Evolutionary conservation across 75 land plant species (phyloP).

Genomic region (Cupressus sempervirens): DNA sequence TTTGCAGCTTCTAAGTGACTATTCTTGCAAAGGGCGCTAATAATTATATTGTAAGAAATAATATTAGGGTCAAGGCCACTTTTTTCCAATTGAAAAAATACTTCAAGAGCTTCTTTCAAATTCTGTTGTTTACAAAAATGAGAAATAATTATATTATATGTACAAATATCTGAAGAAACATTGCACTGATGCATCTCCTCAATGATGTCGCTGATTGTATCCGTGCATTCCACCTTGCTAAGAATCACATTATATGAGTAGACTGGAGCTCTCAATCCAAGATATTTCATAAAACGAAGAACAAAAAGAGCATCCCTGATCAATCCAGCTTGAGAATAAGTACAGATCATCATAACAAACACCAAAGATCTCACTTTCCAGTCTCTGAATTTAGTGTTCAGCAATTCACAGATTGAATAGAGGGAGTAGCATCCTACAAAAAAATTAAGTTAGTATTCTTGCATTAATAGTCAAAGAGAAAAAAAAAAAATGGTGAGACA

Average conservation of each 20-base stretch:
- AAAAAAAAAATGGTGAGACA: neutral
- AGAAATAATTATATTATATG: neutral
- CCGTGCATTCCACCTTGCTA: neutral
- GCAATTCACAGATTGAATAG: slow-evolving; percentile 1
- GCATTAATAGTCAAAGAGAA: neutral
- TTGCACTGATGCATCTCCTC: neutral
- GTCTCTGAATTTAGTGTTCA: neutral
- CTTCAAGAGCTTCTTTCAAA: neutral
- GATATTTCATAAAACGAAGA: slow-evolving; percentile 2
- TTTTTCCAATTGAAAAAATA: neutral
- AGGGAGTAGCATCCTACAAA: slow-evolving; percentile 9
- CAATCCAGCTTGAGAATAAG: slow-evolving; percentile 7
- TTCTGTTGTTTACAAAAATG: slow-evolving; percentile 5
- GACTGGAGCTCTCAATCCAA: neutral
- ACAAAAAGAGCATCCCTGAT: slow-evolving; percentile 3
- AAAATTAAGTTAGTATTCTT: neutral
- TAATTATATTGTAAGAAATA: slow-evolving; percentile 7
- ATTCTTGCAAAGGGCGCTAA: neutral
- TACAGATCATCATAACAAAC: neutral
- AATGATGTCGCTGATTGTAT: neutral
- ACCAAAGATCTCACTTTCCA: slow-evolving; percentile 1
- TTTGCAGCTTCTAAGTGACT: slow-evolving; percentile 5
- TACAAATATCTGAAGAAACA: slow-evolving; percentile 4
- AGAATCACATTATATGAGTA: slow-evolving; percentile 3
- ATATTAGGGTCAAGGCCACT: neutral